Percentiles rank a stretch among this genome's conserved stretches.
Conservation (phyloP, 2,329 filamentous ascomycete genomes). For the Colletotrichum euphorbiae region DNA sequence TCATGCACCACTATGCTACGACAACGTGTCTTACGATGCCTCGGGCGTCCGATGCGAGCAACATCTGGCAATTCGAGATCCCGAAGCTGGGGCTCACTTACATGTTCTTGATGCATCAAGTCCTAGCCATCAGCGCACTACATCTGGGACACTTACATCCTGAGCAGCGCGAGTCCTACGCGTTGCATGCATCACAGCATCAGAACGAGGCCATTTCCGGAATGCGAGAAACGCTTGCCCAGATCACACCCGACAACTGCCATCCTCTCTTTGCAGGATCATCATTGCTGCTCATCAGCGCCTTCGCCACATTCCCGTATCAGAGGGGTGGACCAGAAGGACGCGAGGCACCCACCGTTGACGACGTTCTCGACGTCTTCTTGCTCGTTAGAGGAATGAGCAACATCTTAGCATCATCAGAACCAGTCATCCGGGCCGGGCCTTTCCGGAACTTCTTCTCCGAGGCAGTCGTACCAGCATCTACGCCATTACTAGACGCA, state of each 20-base stretch:
- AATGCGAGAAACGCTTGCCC: conserved; percentile 44
- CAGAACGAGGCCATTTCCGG: conserved; percentile 48
- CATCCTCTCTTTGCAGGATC: conserved; percentile 50
- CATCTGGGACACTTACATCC: conserved; percentile 47
- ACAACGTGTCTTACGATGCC: conserved; percentile 48
- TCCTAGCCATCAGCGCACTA: conserved; percentile 48
- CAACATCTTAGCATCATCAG: conserved; percentile 45
- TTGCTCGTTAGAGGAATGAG: conserved; percentile 48
- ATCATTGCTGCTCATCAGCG: conserved; percentile 48
- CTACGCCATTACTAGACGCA: conserved; percentile 29
- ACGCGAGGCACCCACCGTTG: conserved; percentile 43
- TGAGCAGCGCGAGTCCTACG: conserved; percentile 42
- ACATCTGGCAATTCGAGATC: conserved; percentile 47
- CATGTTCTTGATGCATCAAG: conserved; percentile 47
- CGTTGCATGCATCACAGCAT: conserved; percentile 48
- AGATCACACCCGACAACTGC: conserved; percentile 46
- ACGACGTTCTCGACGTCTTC: conserved; percentile 50
- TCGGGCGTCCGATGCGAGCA: conserved; percentile 42
- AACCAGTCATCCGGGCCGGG: conserved; percentile 41
- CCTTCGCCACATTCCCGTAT: conserved; percentile 45
- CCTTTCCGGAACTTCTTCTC: conserved; percentile 43
- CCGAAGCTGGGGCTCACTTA: conserved; percentile 45
- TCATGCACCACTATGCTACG: conserved; percentile 52
- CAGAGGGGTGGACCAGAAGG: conserved; percentile 28
- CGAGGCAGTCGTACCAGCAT: conserved; percentile 13